Evolutionary conservation across 1,284 basidiomycete genomes (phyloP).

Genomic region (Tilletia horrida): DNA sequence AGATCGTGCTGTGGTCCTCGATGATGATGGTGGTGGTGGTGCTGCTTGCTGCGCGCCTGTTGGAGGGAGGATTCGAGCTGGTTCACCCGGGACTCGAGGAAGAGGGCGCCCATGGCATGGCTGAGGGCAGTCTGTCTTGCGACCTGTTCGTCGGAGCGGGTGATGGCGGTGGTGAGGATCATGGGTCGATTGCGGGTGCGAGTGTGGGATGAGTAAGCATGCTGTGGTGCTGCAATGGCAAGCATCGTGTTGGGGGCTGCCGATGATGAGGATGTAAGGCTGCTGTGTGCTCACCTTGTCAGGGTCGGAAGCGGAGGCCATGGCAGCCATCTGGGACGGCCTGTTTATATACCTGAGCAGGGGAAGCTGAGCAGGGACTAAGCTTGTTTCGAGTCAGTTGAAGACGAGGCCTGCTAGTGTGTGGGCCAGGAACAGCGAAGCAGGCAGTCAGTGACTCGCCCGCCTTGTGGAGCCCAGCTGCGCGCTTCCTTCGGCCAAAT

Average conservation of each 20-base stretch:
- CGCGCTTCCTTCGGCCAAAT: no score
- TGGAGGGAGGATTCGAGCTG: constrained; percentile 37
- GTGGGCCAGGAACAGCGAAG: no score
- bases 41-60: constrained; percentile 20
- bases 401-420: no score
- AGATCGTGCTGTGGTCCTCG: neutral
- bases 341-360: no score
- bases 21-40: neutral
- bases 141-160: constrained; percentile 14
- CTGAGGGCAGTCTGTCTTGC: constrained; percentile 25
- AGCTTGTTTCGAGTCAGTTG: no score
- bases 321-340: no score
- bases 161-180: neutral
- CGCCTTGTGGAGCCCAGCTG: no score
- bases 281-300: constrained; percentile 1
- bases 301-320: neutral
- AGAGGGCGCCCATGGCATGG: constrained; percentile 47
- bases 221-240: neutral
- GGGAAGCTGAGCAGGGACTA: no score
- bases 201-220: neutral
- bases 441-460: no score
- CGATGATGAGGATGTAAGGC: neutral
- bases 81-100: constrained; percentile 43
- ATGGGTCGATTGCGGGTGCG: neutral
- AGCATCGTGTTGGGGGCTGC: neutral